Evolutionary conservation across 495 filamentous ascomycete species (phyloP).

Genomic region (Neurospora terricola): DNA sequence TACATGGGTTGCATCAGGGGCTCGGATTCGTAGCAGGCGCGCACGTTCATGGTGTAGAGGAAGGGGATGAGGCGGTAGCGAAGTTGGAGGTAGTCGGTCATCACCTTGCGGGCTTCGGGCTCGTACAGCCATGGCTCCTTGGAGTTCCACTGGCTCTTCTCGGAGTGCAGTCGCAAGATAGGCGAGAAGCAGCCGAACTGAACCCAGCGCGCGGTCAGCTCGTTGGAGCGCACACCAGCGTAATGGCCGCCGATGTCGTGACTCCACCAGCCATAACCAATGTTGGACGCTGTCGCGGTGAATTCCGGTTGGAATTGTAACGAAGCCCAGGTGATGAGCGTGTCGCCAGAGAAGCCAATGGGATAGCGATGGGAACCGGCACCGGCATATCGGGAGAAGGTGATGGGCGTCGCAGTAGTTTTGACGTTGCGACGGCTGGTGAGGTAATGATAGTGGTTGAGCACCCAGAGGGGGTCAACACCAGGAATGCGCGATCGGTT

Average conservation of each 20-base stretch:
- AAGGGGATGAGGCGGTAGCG: slow-evolving; percentile 47
- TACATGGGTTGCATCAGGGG: slow-evolving; percentile 51
- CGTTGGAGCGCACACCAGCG: slow-evolving; percentile 39
- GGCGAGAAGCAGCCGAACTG: slow-evolving; percentile 50
- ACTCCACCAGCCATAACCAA: slow-evolving; percentile 57
- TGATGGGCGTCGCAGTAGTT: slow-evolving; percentile 19
- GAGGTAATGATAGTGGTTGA: slow-evolving; percentile 52
- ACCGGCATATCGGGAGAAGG: slow-evolving; percentile 47
- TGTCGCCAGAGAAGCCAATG: slow-evolving; percentile 52
- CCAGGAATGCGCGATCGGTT: slow-evolving; percentile 38
- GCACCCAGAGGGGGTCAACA: slow-evolving; percentile 51
- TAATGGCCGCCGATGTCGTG: slow-evolving; percentile 54
- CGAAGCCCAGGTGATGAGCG: slow-evolving; percentile 44
- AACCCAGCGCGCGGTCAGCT: slow-evolving; percentile 47
- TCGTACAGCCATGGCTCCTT: slow-evolving; percentile 50
- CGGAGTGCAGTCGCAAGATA: slow-evolving; percentile 47
- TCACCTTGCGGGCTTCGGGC: slow-evolving; percentile 25
- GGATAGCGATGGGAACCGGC: slow-evolving; percentile 51
- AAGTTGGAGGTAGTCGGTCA: slow-evolving; percentile 37
- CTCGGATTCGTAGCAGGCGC: slow-evolving; percentile 28
- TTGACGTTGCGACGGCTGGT: slow-evolving; percentile 29
- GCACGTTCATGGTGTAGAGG: slow-evolving; percentile 46
- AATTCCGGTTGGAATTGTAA: slow-evolving; percentile 54
- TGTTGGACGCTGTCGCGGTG: slow-evolving; percentile 52
- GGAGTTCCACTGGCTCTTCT: slow-evolving; percentile 38